Percentiles rank a stretch among this genome's conserved stretches.
Conservation (phyloP, 805 yeast genomes). For the Candida vartiovaarae region DNA sequence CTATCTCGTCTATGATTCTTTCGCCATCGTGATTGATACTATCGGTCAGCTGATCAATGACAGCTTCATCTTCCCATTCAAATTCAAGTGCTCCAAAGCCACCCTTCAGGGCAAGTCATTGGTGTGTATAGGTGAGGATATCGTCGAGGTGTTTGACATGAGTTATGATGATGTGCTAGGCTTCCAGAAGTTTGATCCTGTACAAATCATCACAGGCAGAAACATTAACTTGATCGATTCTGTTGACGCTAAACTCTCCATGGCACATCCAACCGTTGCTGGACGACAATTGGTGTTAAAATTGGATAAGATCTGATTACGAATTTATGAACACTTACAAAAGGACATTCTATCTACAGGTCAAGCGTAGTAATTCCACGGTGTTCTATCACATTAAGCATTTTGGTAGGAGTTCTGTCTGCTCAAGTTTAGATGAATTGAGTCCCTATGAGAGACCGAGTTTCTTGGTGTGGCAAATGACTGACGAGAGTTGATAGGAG, state of each 20-base stretch:
- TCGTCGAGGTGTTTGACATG: conserved; percentile 62
- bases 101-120: conserved; percentile 40
- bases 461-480: conserved; percentile 23
- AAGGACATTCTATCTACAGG: too few relatives aligned
- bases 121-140: conserved; percentile 53
- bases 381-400: background rate
- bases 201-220: conserved; percentile 69
- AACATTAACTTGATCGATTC: conserved; percentile 44
- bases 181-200: conserved; percentile 34
- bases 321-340: too few relatives aligned
- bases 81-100: conserved; percentile 34
- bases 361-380: background rate
- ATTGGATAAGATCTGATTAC: conserved; percentile 15
- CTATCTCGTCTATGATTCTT: conserved; percentile 60
- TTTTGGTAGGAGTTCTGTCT: conserved; percentile 12
- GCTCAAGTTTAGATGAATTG: conserved; percentile 13
- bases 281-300: conserved; percentile 56
- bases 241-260: conserved; percentile 32
- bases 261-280: conserved; percentile 60
- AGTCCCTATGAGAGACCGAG: conserved; percentile 14
- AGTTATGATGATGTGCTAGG: conserved; percentile 33
- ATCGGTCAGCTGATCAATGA: conserved; percentile 44
- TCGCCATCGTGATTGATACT: conserved; percentile 59
- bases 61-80: conserved; percentile 33
- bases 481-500: conserved; percentile 24